Percentiles rank a stretch among this genome's conserved stretches.
These are phyloP conservation scores for Vinca minor DNA, from an alignment of 257 asterid species.

Conservation along the genomic window DNA sequence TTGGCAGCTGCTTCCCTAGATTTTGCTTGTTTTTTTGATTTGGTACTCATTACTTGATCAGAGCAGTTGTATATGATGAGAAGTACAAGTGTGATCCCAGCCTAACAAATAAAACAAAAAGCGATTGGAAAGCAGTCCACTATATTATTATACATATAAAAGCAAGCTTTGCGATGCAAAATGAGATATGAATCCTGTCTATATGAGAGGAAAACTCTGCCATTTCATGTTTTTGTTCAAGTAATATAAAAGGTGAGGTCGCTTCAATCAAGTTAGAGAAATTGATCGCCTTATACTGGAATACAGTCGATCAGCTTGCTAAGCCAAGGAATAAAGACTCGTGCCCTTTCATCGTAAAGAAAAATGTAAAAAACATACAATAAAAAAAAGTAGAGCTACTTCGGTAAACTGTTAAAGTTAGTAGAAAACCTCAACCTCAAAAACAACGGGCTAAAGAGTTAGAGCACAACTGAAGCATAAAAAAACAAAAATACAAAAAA, in stretches of 20 bases:
- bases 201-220: not conserved
- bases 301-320: not conserved
- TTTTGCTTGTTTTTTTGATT: constrained; percentile 73
- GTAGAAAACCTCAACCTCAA: not conserved
- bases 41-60: constrained; percentile 73
- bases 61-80: constrained; percentile 91
- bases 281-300: not conserved
- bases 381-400: no score
- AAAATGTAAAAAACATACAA: not conserved
- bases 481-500: no score
- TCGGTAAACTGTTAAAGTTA: not conserved
- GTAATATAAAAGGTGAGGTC: not conserved
- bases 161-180: not conserved
- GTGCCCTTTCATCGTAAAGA: not conserved
- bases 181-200: not conserved
- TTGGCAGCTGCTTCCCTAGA: constrained; percentile 93
- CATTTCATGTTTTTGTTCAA: not conserved
- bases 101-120: constrained; percentile 34
- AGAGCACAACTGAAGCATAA: not conserved
- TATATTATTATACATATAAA: not conserved
- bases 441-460: not conserved
- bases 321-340: not conserved
- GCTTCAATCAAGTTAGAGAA: not conserved
- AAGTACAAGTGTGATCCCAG: constrained; percentile 63
- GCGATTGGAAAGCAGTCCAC: not conserved